Percentiles rank a stretch among this genome's conserved stretches.
These are phyloP conservation scores for Dothidotthia symphoricarpi DNA, from an alignment of 2,329 filamentous ascomycete species.

Conservation along the genomic window DNA sequence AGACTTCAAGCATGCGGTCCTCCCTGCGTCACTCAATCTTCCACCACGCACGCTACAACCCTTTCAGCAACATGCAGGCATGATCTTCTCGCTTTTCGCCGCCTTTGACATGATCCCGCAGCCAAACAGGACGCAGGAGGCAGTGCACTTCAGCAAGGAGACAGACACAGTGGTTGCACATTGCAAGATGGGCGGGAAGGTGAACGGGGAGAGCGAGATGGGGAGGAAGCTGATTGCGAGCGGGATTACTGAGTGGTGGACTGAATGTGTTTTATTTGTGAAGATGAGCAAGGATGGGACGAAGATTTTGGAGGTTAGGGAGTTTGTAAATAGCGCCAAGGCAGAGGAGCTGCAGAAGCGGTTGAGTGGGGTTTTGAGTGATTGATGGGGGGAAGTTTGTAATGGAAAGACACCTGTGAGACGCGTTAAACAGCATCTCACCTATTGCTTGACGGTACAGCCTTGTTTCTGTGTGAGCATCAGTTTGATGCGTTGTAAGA, in stretches of 20 bases:
- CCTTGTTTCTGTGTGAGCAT: too few relatives aligned
- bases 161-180: constrained; percentile 41
- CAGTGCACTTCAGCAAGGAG: constrained; percentile 18
- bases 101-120: constrained; percentile 44
- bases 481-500: too few relatives aligned
- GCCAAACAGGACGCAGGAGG: constrained; percentile 34
- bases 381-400: constrained; percentile 6
- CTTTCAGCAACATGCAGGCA: constrained; percentile 43
- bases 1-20: constrained; percentile 44
- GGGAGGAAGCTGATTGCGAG: constrained; percentile 16
- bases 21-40: constrained; percentile 45
- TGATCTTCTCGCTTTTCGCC: constrained; percentile 46
- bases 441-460: too few relatives aligned
- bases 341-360: constrained; percentile 38
- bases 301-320: constrained; percentile 25
- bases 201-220: constrained; percentile 17
- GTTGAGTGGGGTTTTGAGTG: constrained; percentile 39
- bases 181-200: constrained; percentile 27
- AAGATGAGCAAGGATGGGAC: constrained; percentile 23
- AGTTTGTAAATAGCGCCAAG: constrained; percentile 47
- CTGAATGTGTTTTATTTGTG: constrained; percentile 26
- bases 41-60: constrained; percentile 36
- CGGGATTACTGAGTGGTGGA: constrained; percentile 27
- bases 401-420: too few relatives aligned
- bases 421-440: too few relatives aligned